These are phyloP conservation scores for Calonectria ilicicola DNA, from an alignment of 2,329 filamentous ascomycete genomes.

Conservation along the genomic window DNA sequence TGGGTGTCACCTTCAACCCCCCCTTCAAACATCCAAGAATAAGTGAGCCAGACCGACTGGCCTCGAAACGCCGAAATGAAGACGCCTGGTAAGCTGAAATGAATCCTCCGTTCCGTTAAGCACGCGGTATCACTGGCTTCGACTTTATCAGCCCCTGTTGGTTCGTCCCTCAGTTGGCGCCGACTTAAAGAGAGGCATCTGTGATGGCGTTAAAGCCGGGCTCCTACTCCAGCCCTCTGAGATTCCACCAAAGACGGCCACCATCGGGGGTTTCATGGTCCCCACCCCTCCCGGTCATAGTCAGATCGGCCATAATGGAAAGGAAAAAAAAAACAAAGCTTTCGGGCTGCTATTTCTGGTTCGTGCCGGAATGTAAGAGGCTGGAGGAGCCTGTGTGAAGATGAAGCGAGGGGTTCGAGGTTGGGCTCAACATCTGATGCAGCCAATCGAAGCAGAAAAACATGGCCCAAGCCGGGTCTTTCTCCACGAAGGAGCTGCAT, in stretches of 20 bases:
- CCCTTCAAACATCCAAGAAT: neutral
- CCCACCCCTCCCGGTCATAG: slow-evolving; percentile 24
- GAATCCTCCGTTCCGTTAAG: neutral
- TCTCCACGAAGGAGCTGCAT: slow-evolving; percentile 29
- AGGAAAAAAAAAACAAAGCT: neutral
- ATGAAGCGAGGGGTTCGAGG: slow-evolving; percentile 39
- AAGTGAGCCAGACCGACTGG: neutral
- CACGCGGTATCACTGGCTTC: neutral
- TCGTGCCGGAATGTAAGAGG: slow-evolving; percentile 7
- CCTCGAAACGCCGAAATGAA: neutral
- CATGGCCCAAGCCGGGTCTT: slow-evolving; percentile 41
- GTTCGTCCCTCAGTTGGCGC: slow-evolving; percentile 22
- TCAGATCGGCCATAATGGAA: slow-evolving; percentile 30
- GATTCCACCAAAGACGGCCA: slow-evolving; percentile 25
- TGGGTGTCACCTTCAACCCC: neutral
- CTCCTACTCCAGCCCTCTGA: slow-evolving; percentile 19
- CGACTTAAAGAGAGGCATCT: slow-evolving; percentile 10
- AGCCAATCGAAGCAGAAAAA: slow-evolving; percentile 39
- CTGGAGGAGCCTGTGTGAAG: slow-evolving; percentile 14
- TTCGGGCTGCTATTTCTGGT: slow-evolving; percentile 39
- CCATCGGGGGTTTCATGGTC: slow-evolving; percentile 30
- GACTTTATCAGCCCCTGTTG: slow-evolving; percentile 6
- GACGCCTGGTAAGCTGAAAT: neutral
- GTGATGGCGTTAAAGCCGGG: slow-evolving; percentile 28
- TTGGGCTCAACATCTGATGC: slow-evolving; percentile 31